phyloP scores from a whole-genome alignment of 371 early-diverging fungal species.

The Apophysomyces variabilis region DNA sequence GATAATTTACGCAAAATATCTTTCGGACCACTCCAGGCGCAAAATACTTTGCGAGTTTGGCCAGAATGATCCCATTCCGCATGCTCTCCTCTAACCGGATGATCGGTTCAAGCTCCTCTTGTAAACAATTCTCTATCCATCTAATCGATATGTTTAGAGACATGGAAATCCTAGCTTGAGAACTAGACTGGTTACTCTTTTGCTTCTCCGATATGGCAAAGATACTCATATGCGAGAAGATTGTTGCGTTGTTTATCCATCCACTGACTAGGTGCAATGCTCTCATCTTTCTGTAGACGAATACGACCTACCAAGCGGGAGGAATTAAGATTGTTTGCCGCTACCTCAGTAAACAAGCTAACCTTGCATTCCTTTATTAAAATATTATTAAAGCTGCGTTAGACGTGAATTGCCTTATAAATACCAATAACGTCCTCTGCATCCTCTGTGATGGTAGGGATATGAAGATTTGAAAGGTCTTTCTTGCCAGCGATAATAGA shows the following conservation, averaged over 20 bases:
- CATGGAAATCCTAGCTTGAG: not conserved
- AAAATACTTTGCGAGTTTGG: constrained; percentile 89
- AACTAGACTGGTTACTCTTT: constrained; percentile 80
- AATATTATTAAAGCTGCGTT: not conserved
- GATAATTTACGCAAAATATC: constrained; percentile 78
- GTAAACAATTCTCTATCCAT: constrained; percentile 95
- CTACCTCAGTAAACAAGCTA: not conserved
- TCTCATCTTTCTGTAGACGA: constrained; percentile 62
- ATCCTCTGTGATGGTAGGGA: constrained; percentile 49
- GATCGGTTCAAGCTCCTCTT: constrained; percentile 81
- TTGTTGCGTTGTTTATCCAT: constrained; percentile 95
- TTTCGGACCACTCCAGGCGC: constrained; percentile 82
- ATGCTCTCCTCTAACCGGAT: constrained; percentile 88
- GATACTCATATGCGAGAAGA: constrained; percentile 97
- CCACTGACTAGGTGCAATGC: constrained; percentile 70
- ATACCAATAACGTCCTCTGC: constrained; percentile 51
- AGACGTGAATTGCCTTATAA: not conserved
- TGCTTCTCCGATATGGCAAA: constrained; percentile 99
- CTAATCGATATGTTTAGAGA: constrained; percentile 40
- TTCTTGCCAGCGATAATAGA: constrained; percentile 52
- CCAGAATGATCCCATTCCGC: constrained; percentile 93
- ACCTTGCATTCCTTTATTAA: constrained; percentile 31
- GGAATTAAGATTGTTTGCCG: not conserved
- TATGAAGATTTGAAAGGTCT: constrained; percentile 38
- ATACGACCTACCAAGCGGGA: constrained; percentile 54